Conservation (phyloP, 2,329 filamentous ascomycete species). For the Fusarium denticulatum region DNA sequence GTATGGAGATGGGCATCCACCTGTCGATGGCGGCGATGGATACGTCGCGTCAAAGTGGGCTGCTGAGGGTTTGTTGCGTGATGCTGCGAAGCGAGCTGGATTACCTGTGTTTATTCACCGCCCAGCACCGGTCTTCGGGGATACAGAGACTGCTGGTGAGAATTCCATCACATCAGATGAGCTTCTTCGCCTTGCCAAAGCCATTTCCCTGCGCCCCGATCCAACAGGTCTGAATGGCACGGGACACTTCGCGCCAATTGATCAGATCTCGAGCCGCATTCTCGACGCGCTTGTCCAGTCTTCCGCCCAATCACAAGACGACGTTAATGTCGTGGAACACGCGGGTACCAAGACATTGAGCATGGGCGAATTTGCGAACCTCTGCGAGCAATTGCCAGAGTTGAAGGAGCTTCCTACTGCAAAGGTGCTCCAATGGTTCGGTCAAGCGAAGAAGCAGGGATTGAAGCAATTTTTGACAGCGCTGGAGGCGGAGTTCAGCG, state of each 20-base stretch:
- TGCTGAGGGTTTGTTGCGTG: slow-evolving; percentile 45
- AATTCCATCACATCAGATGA: not conserved
- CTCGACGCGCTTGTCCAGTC: not conserved
- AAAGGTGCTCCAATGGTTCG: not conserved
- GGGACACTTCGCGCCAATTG: not conserved
- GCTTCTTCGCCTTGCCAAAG: not conserved
- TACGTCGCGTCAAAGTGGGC: slow-evolving; percentile 50
- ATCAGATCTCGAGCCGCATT: not conserved
- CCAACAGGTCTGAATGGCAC: not conserved
- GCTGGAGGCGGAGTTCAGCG: not conserved
- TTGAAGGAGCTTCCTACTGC: not conserved
- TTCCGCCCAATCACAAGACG: no score
- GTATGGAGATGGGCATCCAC: not conserved
- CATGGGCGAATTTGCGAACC: not conserved
- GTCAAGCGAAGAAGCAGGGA: not conserved
- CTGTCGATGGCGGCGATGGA: slow-evolving; percentile 36
- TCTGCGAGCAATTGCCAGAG: not conserved
- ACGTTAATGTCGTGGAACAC: not conserved
- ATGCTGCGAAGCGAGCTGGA: slow-evolving; percentile 5
- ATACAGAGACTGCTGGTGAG: no score
- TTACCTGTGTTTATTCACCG: slow-evolving; percentile 25
- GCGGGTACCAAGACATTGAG: not conserved
- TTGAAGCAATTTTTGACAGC: not conserved
- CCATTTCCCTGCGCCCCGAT: not conserved
- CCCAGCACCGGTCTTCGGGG: no score